Base-by-base conservation (phyloP, 495 filamentous ascomycete species). In the Beverwykella pulmonaria region DNA sequence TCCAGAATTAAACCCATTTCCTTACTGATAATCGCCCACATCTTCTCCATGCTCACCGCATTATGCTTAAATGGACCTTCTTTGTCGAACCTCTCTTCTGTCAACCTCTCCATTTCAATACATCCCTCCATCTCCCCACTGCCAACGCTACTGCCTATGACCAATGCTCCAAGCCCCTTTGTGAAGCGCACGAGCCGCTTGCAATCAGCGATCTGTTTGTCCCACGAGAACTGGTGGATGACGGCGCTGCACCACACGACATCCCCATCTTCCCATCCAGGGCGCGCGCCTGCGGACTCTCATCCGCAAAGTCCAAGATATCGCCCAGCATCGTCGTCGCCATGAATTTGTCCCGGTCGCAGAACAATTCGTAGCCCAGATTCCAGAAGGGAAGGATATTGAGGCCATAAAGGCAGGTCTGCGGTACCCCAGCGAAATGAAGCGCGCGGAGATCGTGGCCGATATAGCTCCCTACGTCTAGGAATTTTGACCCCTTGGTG, bases 371-470 rank as follows among this genome's bases (percentile, higher is more conserved):
- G 23, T 29, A 27, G 6, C 23, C 52, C 19, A 55, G 52, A n/a
- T 55, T n/a, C 23, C 23, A 27, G 52, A 34, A 27, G 17, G 52
- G 52, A 19, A 29, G 23, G 15, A 27, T 17, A 10, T 55, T 19
- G 7, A 34, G 7, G 8, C 17, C 52, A 10, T 34, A 34, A 5
- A 55, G n/a, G 7, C 5, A 7, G 12, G 17, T 5, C n/a, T 55
- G 25, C 7, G 23, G 22, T 17, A 34, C 23, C 5, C 52, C 52
- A 19, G 29, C 52, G 19, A n/a, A 27, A n/a, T 34, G 29, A 4
- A 34, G 52, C 32, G 17, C 15, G 52, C 25, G 25, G 17, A 55
- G 52, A 55, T 55, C 52, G 22, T 55, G 52, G 22, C 29, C 52
- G 22, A 49, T 27, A 19, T 27, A 34, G 26, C 17, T 6, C 6